phyloP scores from a whole-genome alignment of 2,329 filamentous ascomycete species.

The Diaporthe destruens region DNA sequence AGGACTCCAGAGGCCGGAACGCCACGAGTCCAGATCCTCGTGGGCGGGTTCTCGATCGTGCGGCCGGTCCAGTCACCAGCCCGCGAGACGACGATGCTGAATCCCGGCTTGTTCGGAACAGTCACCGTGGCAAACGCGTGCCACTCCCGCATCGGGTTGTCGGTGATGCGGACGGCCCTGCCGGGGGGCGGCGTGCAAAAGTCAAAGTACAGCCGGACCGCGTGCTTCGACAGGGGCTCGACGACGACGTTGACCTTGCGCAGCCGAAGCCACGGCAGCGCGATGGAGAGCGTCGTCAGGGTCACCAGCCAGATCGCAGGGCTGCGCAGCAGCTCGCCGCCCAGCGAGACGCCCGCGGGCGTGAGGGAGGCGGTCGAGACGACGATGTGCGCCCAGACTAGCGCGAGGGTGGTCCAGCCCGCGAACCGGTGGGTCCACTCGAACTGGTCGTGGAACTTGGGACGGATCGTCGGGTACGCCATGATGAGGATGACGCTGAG shows the following conservation, averaged over 20 bases:
- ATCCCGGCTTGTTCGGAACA: conserved; percentile 50
- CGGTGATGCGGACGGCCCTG: conserved; percentile 64
- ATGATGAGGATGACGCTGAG: conserved; percentile 73
- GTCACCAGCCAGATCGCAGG: conserved; percentile 68
- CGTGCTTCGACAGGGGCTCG: conserved; percentile 72
- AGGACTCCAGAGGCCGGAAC: conserved; percentile 70
- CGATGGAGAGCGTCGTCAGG: conserved; percentile 65
- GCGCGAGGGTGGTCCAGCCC: conserved; percentile 74
- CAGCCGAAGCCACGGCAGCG: conserved; percentile 73
- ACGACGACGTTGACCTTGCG: conserved; percentile 68
- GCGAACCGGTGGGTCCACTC: conserved; percentile 79
- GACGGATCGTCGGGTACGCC: conserved; percentile 74
- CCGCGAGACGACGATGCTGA: conserved; percentile 69
- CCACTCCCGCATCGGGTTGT: conserved; percentile 68
- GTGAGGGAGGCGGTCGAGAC: conserved; percentile 47
- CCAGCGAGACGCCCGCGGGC: background rate
- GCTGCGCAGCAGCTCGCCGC: conserved; percentile 53
- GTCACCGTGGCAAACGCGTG: conserved; percentile 74
- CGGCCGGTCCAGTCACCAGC: conserved; percentile 74
- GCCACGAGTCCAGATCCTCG: conserved; percentile 70
- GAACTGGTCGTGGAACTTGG: conserved; percentile 75
- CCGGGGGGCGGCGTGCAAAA: conserved; percentile 62
- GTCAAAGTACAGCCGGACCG: conserved; percentile 69
- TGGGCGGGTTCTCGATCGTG: conserved; percentile 67
- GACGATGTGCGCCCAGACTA: conserved; percentile 50